Conservation (phyloP, 192 early-diverging fungal species). For the Gigaspora rosea region DNA sequence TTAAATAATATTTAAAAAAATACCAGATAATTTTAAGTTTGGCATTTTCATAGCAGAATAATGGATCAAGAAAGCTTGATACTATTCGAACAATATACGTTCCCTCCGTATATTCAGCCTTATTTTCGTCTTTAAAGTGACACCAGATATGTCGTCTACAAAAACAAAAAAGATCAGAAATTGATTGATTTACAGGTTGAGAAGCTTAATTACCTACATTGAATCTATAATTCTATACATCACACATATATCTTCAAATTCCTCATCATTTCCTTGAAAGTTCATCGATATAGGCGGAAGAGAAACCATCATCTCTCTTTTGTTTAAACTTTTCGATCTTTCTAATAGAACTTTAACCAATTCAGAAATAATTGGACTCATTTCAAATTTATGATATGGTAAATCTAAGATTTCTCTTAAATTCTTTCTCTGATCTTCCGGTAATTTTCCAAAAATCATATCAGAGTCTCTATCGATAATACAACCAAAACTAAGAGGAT, state of each 20-base stretch:
- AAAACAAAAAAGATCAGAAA: neutral
- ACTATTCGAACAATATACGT: constrained; percentile 9
- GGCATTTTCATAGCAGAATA: constrained; percentile 13
- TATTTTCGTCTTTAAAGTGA: neutral
- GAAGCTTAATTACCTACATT: constrained; percentile 1
- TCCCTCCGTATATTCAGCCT: neutral
- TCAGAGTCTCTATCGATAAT: constrained; percentile 7
- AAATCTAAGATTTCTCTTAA: constrained; percentile 12
- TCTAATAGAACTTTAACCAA: constrained; percentile 7
- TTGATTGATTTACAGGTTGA: neutral
- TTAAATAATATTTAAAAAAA: neutral
- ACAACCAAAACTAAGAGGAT: constrained; percentile 6
- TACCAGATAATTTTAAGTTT: constrained; percentile 19
- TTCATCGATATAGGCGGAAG: neutral
- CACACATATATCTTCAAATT: constrained; percentile 16
- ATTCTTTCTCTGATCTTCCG: constrained; percentile 8
- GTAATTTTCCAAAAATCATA: constrained; percentile 19
- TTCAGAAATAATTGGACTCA: neutral
- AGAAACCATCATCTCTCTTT: constrained; percentile 10
- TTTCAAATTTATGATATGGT: neutral
- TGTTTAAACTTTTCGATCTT: constrained; percentile 2
- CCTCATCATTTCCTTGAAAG: neutral
- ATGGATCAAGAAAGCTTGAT: neutral
- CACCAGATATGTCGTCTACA: neutral
- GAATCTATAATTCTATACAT: constrained; percentile 12